Conservation (phyloP, 345 rosid species). For the Brassica nigra region DNA sequence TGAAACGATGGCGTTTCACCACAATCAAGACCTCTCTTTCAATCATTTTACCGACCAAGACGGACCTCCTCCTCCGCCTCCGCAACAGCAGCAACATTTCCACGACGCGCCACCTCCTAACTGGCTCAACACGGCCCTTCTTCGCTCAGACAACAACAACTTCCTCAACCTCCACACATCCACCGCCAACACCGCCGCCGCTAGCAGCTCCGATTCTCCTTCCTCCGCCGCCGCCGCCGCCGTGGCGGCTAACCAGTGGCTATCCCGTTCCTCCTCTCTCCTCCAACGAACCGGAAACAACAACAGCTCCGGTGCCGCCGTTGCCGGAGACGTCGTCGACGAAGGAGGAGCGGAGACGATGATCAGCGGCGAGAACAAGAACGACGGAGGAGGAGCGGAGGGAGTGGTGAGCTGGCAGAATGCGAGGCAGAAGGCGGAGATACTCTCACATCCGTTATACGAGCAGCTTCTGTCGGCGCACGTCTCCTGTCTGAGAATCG, state of each 20-base stretch:
- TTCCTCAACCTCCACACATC: slow-evolving; percentile 82
- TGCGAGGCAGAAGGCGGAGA: slow-evolving; percentile 86
- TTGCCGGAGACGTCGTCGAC: slow-evolving; percentile 59
- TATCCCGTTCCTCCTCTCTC: slow-evolving; percentile 58
- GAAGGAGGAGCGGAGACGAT: slow-evolving; percentile 50
- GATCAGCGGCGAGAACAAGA: slow-evolving; percentile 36
- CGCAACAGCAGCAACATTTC: slow-evolving; percentile 45
- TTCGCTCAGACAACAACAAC: slow-evolving; percentile 59
- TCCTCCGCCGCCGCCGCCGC: slow-evolving; percentile 47
- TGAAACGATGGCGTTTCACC: slow-evolving; percentile 74
- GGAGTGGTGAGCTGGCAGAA: slow-evolving; percentile 78
- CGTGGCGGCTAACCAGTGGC: slow-evolving; percentile 63
- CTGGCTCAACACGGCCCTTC: slow-evolving; percentile 90
- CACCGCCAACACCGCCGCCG: slow-evolving; percentile 38
- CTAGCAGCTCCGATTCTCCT: slow-evolving; percentile 47
- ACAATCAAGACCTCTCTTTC: slow-evolving; percentile 75
- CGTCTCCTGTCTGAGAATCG: slow-evolving; percentile 84
- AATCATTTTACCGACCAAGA: slow-evolving; percentile 72
- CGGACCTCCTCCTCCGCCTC: slow-evolving; percentile 43
- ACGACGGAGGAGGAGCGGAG: slow-evolving; percentile 49
- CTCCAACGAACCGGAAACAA: slow-evolving; percentile 35
- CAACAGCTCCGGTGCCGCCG: slow-evolving; percentile 53
- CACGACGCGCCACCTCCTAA: slow-evolving; percentile 64
- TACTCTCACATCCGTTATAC: slow-evolving; percentile 82
- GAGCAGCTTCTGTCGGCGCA: slow-evolving; percentile 93